Base-by-base conservation (phyloP, 768 basidiomycete genomes). In the Trametes meyenii region DNA sequence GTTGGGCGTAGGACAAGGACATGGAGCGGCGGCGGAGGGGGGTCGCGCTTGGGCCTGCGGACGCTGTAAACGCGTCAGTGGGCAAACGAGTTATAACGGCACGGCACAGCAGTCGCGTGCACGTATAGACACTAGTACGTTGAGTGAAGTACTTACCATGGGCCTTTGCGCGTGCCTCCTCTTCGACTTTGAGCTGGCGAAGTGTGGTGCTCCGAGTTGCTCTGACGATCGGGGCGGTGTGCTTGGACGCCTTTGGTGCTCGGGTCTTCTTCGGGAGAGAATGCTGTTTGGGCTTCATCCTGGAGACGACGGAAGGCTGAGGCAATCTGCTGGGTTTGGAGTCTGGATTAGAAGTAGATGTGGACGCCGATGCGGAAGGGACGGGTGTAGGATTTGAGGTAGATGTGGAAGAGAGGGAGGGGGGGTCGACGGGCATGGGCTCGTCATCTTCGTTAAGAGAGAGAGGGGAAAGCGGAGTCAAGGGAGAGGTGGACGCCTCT, bases 391-490 rank as follows among this genome's bases (percentile, higher is more conserved):
- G 29, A 8, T 3, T 33, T 33, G 29, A 3, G 4, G 29, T 33
- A 8, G 29, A 50, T 5, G 60, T 35, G 16, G 46, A 46, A n/a
- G 46, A 48, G 19, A n/a, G 16, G 21, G 48, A 40, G 8, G 14
- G 26, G 21, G 54, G n/a, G 21, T 53, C 45, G 26, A 51, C 35
- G 14, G 53, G 39, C 16, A 51, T 49, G 42, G 54, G 21, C 5
- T 44, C 48, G 12, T 44, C 48, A 12, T 61, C 40, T 1, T 42
- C 42, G 12, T 19, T 33, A 2, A n/a, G 35, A 12, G 60, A 49
- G 1, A 61, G 54, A 40, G 60, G 60, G 2, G 60, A 50, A 3
- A 61, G 54, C 16, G 60, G 60, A 11, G 60, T 55, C 54, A 55
- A 50, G 26, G 60, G 46, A n/a, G 46, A 60, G 12, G 29, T 13